Evolutionary conservation across 495 filamentous ascomycete species (phyloP), one percentile per base, ranked within the genome.

Genomic region (Umbilicaria muhlenbergii): DNA sequence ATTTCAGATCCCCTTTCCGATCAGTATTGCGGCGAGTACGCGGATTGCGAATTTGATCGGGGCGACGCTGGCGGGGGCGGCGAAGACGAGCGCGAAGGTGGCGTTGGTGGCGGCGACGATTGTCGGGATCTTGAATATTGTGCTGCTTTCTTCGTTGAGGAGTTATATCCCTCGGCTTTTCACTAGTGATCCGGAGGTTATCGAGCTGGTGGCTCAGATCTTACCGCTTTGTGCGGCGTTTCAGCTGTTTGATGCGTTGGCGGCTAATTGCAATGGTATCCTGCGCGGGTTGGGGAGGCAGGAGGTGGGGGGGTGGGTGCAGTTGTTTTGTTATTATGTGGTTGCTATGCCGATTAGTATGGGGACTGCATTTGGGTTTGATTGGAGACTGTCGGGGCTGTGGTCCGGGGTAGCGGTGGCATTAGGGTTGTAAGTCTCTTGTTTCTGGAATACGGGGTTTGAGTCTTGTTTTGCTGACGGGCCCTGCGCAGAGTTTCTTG

Each of bases 271-370:
- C 50, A 86, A 89, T 51, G 88, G 89, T 15, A 64, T 94, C 31
- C 66, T 96, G 24, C 71, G 88, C 17, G 89, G 88, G 10, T 71
- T 89, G 24, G 87, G 88, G 3, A 71, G 81, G 32, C 89, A 94
- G 57, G 78, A 86, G 49, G 73, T 96, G 39, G 87, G 88, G 2
- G 86, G 88, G 4, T 94, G 87, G 57, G 77, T 88, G 24, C 86
- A 85, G 51, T 56, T 96, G 3, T 75, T 81, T 41, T 78, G 75
- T 39, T 96, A 94, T 61, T 96, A 96, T 63, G 60, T 70, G 3
- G 68, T 94, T 35, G 89, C 82, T 0, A 69, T 94, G 68, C 89
- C 87, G 2, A 74, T 94, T 33, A 86, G 81, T 37, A 80, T 91
- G 54, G 75, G 75, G 1, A 71, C 78, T 0, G 78, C 74, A 0